Base-by-base conservation (phyloP, 1,284 basidiomycete genomes). In the Chiua sp. region DNA sequence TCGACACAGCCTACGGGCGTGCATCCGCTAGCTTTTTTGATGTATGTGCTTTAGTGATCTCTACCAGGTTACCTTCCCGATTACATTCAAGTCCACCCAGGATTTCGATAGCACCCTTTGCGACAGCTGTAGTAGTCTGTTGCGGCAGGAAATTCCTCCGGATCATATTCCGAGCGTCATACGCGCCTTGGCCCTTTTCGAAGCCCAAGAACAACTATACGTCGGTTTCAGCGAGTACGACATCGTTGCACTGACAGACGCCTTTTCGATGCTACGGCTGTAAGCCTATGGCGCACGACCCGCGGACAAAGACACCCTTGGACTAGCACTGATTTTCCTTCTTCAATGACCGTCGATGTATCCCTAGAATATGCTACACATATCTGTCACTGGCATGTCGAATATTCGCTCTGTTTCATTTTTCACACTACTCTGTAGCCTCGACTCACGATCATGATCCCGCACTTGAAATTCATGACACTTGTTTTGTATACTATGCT, bases 81-180 rank as follows among this genome's bases (percentile, higher is more conserved):
- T 55, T 46, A 26, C 1, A 20, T 57, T 16, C 6, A 46, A 8
- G 22, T 39, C 8, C 22, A 47, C 20, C 42, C 53, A 69, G 67
- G 59, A 60, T 18, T 20, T 7, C 37, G 37, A 39, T 6, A 57
- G 32, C 7, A 69, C 57, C 26, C 67, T 71, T 32, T 68, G 69
- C 53, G 55, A 65, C 28, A 52, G 28, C 32, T 68, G 67, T 16
- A 47, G 59, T 44, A 58, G 37, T 10, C 22, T 68, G 28, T 47
- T 71, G 18, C 56, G 47, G 7, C 35, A 33, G 47, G 67, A 68
- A 52, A 71, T 68, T 16, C 67, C 68, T 15, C 30, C 56, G 3
- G 67, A 67, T 20, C 68, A 68, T 30, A 65, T 71, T 33, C 66
- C 67, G 35, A 69, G 65, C 49, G 62, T 70, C 53, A 55, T 66